phyloP scores from a whole-genome alignment of 108 stramenopile genomes.

The Skeletonema menzelii region DNA sequence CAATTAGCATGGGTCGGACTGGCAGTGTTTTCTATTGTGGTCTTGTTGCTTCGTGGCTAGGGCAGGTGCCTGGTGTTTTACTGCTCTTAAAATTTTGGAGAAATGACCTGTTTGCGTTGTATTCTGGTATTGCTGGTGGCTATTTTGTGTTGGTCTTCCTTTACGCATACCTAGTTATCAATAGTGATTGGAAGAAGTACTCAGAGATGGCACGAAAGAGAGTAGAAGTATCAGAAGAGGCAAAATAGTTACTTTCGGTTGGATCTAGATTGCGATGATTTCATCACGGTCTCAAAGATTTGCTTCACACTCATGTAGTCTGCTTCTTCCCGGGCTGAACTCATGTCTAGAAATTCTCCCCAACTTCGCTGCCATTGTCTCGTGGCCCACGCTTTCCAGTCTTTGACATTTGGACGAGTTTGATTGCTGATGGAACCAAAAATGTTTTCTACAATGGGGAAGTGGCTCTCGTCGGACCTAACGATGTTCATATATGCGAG shows the following conservation, averaged over 20 bases:
- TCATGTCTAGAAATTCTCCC: conserved; percentile 37
- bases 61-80: conserved; percentile 80
- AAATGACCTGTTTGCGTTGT: conserved; percentile 70
- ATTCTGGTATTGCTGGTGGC: conserved; percentile 71
- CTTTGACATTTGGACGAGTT: background rate
- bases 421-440: background rate
- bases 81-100: conserved; percentile 69
- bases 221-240: conserved; percentile 16
- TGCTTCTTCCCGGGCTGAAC: conserved; percentile 32
- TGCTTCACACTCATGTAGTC: conserved; percentile 37
- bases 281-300: conserved; percentile 48
- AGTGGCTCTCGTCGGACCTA: conserved; percentile 21
- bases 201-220: conserved; percentile 33
- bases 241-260: background rate
- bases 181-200: conserved; percentile 53
- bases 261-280: conserved; percentile 10
- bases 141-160: conserved; percentile 41
- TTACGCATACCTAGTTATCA: conserved; percentile 31
- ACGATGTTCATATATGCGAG: conserved; percentile 59
- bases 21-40: conserved; percentile 70
- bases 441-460: conserved; percentile 37
- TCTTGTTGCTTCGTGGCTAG: conserved; percentile 52
- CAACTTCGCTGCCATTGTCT: conserved; percentile 41
- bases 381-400: conserved; percentile 52
- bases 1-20: conserved; percentile 75